phyloP scores from a whole-genome alignment of 805 yeast genomes.

The Pichia sporocuriosa region DNA sequence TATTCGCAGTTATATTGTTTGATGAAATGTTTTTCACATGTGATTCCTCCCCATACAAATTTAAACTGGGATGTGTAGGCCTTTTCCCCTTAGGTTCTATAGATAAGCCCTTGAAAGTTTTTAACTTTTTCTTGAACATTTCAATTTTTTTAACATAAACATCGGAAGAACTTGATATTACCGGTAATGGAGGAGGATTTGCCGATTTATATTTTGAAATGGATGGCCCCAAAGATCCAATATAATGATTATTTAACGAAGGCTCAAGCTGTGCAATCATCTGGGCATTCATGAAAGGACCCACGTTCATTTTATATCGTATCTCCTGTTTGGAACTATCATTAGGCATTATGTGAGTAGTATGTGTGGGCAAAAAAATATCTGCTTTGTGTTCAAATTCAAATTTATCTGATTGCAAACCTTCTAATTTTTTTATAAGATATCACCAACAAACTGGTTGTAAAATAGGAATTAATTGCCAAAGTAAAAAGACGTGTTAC shows the following conservation, averaged over 20 bases:
- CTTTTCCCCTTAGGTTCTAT: background rate
- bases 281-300: slow-evolving; percentile 11
- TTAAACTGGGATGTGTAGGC: background rate
- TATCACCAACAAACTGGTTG: too few species aligned
- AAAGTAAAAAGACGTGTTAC: too few species aligned
- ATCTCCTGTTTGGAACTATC: slow-evolving; percentile 8
- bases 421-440: too few species aligned
- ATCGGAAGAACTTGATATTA: slow-evolving; percentile 11
- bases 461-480: too few species aligned
- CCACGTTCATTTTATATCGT: slow-evolving; percentile 28
- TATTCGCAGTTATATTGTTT: background rate
- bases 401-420: too few species aligned
- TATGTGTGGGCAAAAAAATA: too few species aligned
- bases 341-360: too few species aligned
- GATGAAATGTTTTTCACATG: too few species aligned
- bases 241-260: slow-evolving; percentile 4
- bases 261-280: slow-evolving; percentile 5
- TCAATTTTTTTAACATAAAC: slow-evolving; percentile 18
- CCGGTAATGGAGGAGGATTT: slow-evolving; percentile 20
- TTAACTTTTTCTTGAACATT: slow-evolving; percentile 20
- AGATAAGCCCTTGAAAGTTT: slow-evolving; percentile 7
- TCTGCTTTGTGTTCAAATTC: too few species aligned
- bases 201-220: background rate
- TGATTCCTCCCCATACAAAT: too few species aligned
- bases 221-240: background rate